phyloP scores from a whole-genome alignment of 163 green algal species.

The Scenedesmus sp. region DNA sequence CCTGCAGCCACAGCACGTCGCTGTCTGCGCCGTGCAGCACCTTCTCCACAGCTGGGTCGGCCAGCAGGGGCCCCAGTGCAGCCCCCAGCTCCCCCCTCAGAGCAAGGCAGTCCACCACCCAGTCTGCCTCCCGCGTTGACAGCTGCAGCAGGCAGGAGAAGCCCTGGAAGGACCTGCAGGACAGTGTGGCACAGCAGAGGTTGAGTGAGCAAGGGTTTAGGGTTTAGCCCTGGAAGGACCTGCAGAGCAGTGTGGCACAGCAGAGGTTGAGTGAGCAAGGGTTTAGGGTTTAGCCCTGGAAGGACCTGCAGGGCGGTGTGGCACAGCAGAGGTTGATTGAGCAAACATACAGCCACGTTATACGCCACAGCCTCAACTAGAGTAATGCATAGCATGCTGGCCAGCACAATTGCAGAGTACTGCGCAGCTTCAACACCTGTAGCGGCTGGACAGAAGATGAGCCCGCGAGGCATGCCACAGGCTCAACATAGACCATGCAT shows the following conservation, averaged over 20 bases:
- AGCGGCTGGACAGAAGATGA: no score
- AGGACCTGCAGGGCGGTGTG: not conserved
- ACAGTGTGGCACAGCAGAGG: no score
- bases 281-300: constrained; percentile 76
- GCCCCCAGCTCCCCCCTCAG: constrained; percentile 81
- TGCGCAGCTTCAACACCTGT: no score
- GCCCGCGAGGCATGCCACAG: no score
- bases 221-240: no score
- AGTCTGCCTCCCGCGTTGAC: constrained; percentile 84
- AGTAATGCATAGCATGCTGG: not conserved
- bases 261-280: not conserved
- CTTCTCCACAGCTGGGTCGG: constrained; percentile 80
- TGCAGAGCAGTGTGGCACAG: not conserved
- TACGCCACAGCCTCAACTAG: not conserved
- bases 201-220: no score
- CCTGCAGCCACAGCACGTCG: constrained; percentile 88
- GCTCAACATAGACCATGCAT: no score
- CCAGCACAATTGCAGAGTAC: not conserved
- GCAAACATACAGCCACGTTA: not conserved
- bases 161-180: constrained; percentile 78
- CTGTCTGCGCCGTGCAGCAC: constrained; percentile 92
- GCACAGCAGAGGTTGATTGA: not conserved
- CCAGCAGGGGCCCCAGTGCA: constrained; percentile 81
- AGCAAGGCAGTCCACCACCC: constrained; percentile 88
- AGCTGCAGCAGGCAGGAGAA: constrained; percentile 98